Evolutionary conservation across 352 stramenopile species (phyloP), one percentile per base, ranked within the genome.

Genomic region (Phytophthora vignae): DNA sequence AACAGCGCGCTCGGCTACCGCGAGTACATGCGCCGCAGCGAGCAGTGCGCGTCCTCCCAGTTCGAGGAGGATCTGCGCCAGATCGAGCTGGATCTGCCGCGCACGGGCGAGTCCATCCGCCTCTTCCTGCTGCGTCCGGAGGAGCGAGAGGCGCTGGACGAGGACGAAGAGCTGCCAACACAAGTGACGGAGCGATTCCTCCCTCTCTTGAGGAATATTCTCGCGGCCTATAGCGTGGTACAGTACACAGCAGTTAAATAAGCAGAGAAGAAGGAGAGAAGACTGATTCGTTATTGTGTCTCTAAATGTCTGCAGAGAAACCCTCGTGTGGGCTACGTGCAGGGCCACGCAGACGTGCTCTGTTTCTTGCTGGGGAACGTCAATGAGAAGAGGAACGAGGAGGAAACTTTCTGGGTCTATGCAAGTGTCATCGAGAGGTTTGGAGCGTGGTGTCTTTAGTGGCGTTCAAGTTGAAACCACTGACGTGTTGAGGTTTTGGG

Each of bases 381-480:
- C 21, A 82, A 84, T 21, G 55, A 64, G 12, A 61, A 67, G 27
- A 55, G 60, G 3, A 60, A 79, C 31, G 73, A 86, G 53, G 87
- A 91, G 61, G 84, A 92, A 48, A 62, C 86, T 14, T 94, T 94
- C 55, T 94, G 87, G 87, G 83, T 94, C 55, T 94, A 94, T 48
- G 75, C 80, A 11, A 85, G 76, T 54, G 65, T 94, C 61, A 82
- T 94, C 17, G 87, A 94, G 65, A 77, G 80, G 82, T 90, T 22
- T 33, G 6, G 19, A 19, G 15, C 40, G 3, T 22, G 14, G 21
- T 1, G 48, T 29, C 25, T n/a, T 31, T 19, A 33, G 29, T 33
- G 5, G 1, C 40, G 2, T 11, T 38, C 11, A 42, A 33, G 29
- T 33, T 48, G 25, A 14, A 10, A 17, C 17, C 52, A 17, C 27